Percentiles rank a stretch among this genome's conserved stretches.
phyloP scores from a whole-genome alignment of 768 basidiomycete species.

The Scleroderma bovista region DNA sequence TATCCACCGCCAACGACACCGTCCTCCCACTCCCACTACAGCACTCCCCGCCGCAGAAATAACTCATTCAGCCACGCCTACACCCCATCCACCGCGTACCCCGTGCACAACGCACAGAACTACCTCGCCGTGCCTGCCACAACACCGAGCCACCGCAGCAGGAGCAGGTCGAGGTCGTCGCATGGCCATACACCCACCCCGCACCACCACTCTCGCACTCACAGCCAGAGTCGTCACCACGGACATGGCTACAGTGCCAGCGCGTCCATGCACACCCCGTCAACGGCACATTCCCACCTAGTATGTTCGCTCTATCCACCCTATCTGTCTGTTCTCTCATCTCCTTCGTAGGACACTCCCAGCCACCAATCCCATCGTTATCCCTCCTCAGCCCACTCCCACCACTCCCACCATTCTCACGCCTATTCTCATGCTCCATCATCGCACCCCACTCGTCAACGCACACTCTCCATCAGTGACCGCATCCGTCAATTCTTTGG shows the following conservation, averaged over 20 bases:
- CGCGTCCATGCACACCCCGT: conserved; percentile 7
- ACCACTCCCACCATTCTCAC: conserved; percentile 6
- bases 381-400: conserved; percentile 1
- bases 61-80: conserved; percentile 5
- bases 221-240: conserved; percentile 5
- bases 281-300: conserved; percentile 1
- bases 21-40: neutral
- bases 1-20: conserved; percentile 1
- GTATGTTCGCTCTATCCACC: conserved; percentile 8
- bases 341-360: conserved; percentile 12
- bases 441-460: conserved; percentile 10
- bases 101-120: neutral
- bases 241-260: conserved; percentile 4
- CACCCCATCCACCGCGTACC: neutral
- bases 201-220: neutral
- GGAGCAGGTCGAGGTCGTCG: conserved; percentile 10
- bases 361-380: conserved; percentile 14
- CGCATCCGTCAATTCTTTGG: conserved; percentile 38
- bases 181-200: conserved; percentile 1
- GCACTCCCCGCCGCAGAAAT: conserved; percentile 5
- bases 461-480: conserved; percentile 27
- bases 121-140: conserved; percentile 10
- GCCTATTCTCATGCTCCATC: conserved; percentile 10
- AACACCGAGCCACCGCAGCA: conserved; percentile 7
- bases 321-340: neutral